Base-by-base conservation (phyloP, 2,329 filamentous ascomycete genomes). In the Fusarium secorum region DNA sequence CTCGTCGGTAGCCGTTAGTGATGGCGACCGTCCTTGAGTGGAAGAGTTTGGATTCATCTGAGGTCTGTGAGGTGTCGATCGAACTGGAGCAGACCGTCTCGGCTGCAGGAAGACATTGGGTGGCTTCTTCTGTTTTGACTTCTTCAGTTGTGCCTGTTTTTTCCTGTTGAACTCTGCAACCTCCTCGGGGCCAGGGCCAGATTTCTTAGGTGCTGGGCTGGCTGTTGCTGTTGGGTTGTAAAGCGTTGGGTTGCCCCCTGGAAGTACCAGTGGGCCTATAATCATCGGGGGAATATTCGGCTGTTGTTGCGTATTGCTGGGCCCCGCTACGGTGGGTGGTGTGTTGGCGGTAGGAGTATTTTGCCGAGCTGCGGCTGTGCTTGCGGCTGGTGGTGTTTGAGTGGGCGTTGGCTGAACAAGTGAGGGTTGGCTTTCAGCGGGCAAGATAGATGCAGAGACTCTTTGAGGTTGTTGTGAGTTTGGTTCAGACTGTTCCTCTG, bases 231-330 rank as follows among this genome's bases (percentile, higher is more conserved):
- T 30, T 46, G 42, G 28, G 22, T 33, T 38, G 7, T 20, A 38
- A 11, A 33, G 51, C 14, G 38, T 26, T 13, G 33, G 46, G 49
- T 69, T 73, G 26, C 68, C 65, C 28, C 66, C 64, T 41, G 72
- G 60, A 18, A 71, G n/a, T 17, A 66, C 48, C n/a, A 67, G 22
- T 15, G 56, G 60, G 7, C 57, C 70, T 36, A 61, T 24, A 24
- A 53, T 24, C 0, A 57, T 33, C 9, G 39, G 32, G 36, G 39
- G 8, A 22, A 49, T 44, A 35, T 20, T 11, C 15, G 49, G 35
- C 14, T 33, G 56, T 33, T 44, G 36, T n/a, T 48, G 38, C 35
- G n/a, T 35, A 8, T 36, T 26, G 30, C 24, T 66, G 30, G 46
- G 28, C 5, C 32, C 42, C 13, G 41, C 11, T 28, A 18, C 35